Base-by-base conservation (phyloP, 2,329 filamentous ascomycete genomes). In the Trichoderma harzianum region DNA sequence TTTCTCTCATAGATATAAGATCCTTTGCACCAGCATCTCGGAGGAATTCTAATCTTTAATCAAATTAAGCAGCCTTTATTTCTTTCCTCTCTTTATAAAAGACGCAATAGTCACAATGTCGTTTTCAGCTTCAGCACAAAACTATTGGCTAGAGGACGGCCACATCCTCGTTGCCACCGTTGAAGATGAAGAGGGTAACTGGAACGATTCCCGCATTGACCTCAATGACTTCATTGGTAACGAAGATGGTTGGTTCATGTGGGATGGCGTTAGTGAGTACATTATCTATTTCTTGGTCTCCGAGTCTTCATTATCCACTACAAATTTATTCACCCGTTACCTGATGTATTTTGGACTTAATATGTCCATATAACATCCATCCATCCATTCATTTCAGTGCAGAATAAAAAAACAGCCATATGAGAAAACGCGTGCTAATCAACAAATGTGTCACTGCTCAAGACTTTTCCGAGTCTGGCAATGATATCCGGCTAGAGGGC, bases 191-290 rank as follows among this genome's bases (percentile, higher is more conserved):
- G 43, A 71, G 0, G 74, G 69, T 18, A 65, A 72, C 26, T 60
- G 10, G 28, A 7, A 53, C 6, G 39, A 71, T 0, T 69, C 73
- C 8, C 53, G 43, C 7, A 60, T 73, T 36, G 66, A 75, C 24
- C 55, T 75, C 12, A 26, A 75, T 24, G 2, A 55, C 2, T 75
- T 68, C n/a, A 70, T 75, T 12, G 73, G 74, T 28, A 75, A 75
- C 18, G 34, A 58, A 7, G 71, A 75, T 39, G 74, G 74, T 4
- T 74, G 66, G 61, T 75, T 75, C 39, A 43, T 53, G 21, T 75
- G 73, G 74, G 71, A 66, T n/a, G 73, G 73, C 10, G 74, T 53
- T 5, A 71, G 74, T 75, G 61, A 53, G 74, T 74, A 21, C 14
- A 24, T 2, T n/a, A 11, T 21, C 21, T 47, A n/a, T 24, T 53